Conservation (phyloP, 202 grass and related monocot species). For the Panicum virgatum region DNA sequence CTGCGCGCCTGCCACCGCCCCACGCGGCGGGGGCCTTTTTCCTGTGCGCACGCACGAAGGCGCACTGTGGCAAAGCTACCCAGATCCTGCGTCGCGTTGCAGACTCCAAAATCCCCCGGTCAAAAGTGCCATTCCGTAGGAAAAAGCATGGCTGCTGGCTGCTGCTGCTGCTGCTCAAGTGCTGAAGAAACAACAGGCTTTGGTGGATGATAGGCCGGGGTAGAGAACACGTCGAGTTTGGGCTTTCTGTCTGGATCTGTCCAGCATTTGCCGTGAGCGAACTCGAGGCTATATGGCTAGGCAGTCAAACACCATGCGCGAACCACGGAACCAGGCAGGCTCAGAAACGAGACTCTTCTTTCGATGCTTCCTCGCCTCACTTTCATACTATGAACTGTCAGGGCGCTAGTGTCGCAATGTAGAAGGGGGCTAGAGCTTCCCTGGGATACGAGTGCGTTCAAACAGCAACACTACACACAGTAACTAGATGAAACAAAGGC, state of each 20-base stretch:
- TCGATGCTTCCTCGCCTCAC: neutral
- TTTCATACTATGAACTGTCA: neutral
- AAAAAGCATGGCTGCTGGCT: constrained; percentile 1
- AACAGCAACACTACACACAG: neutral
- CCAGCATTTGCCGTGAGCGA: neutral
- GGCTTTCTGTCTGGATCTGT: neutral
- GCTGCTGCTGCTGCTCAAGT: neutral
- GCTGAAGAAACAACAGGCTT: constrained; percentile 11
- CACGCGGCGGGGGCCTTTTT: constrained; percentile 39
- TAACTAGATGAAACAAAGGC: neutral
- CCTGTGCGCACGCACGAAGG: constrained; percentile 13
- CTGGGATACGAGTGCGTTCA: neutral
- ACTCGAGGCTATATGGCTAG: neutral
- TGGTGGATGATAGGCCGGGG: neutral
- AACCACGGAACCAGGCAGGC: neutral
- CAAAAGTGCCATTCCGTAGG: constrained; percentile 27
- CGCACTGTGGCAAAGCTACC: neutral
- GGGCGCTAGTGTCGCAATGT: neutral
- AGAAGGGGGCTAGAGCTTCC: neutral
- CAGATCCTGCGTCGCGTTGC: neutral
- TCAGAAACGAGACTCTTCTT: constrained; percentile 5
- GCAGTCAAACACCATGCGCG: neutral
- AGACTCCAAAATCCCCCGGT: constrained; percentile 16
- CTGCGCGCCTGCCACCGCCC: constrained; percentile 36
- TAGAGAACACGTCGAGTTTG: neutral